Evolutionary conservation across 768 basidiomycete genomes (phyloP), one percentile per base, ranked within the genome.

Genomic region (Termitomyces sp.): DNA sequence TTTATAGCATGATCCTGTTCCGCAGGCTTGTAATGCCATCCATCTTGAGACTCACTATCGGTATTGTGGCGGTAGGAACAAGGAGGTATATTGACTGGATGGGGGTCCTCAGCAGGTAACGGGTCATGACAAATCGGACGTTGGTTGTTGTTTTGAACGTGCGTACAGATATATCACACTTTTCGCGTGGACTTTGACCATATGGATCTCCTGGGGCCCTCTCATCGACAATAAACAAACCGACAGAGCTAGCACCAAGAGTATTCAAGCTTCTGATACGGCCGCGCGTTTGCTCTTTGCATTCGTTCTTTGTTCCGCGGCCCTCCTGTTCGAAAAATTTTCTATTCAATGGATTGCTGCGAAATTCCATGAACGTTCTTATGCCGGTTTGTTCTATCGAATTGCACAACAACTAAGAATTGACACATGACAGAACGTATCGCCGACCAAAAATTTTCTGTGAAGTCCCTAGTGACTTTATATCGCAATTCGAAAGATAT

Each of bases 71-170:
- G 10, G 84, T 92, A 17, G 85, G 81, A 40, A 77, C 85, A 2
- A 80, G 87, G 45, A 84, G 83, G 53, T 96, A 93, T 69, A 87
- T 94, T 61, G 91, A 91, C 61, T 93, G 94, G 86, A 73, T 91
- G 56, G 75, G 76, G 17, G 88, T 82, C 4, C 74, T 94, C 42
- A 79, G 86, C 59, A 78, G 88, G 84, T 88, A 68, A 63, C 25
- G 25, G 25, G 56, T 54, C 47, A 4, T 40, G 31, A n/a, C 11
- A 37, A 34, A 45, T 12, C 17, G 7, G 42, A 4, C n/a, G 5
- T 12, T 31, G 17, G n/a, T n/a, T 17, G n/a, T 34, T 61, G 25
- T 56, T 36, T n/a, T 34, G 43, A 57, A 31, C 17, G 10, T 61
- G 11, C 15, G 36, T 61, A 50, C 60, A 76, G 77, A 68, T 89